Base-by-base conservation (phyloP, 371 early-diverging fungal species). In the Mortierella sp. region DNA sequence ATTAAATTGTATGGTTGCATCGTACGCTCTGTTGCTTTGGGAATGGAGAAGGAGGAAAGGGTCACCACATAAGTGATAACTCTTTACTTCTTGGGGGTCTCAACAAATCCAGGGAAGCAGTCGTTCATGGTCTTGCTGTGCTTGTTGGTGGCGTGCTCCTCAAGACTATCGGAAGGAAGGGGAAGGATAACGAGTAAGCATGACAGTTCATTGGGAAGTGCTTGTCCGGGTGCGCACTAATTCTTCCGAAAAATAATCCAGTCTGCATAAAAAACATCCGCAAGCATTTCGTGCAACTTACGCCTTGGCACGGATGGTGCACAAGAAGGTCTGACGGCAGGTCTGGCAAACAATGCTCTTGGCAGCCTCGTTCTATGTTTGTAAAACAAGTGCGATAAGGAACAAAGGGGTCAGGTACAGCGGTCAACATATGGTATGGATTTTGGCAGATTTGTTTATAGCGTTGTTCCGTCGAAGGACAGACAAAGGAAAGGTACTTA, bases 241-340 rank as follows among this genome's bases (percentile, higher is more conserved):
- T 46, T 14, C 12, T 46, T 46, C 51, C 18, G 4, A 51, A 0
- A 51, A 51, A 18, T 51, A 51, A 21, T 51, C 51, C 51, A 51
- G 0, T 41, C 41, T 51, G 4, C 4, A 0, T 6, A 51, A 51
- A 51, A 29, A 60, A 32, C 5, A 60, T 32, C 60, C 1, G 29
- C 6, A 29, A 60, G 6, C 5, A 14, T 12, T 1, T 51, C 16
- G 7, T 58, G 21, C 51, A 38, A 89, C 91, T 90, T 92, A 92
- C 91, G 92, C 93, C 82, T 94, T 94, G 76, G 93, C 89, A 76
- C 96, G 91, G 81, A 93, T 91, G 24, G 97, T 97, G 89, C 94
- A 93, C 75, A 97, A 89, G 90, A 97, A 97, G 41, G 96, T 96
- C 87, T 95, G 94, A 58, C 92, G 88, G 90, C 97, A 97, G 12